A percentile compares a stretch with the other conserved stretches of the same genome.
These are phyloP conservation scores for Fusarium sp. DNA, from an alignment of 2,329 filamentous ascomycete genomes.

Conservation along the genomic window DNA sequence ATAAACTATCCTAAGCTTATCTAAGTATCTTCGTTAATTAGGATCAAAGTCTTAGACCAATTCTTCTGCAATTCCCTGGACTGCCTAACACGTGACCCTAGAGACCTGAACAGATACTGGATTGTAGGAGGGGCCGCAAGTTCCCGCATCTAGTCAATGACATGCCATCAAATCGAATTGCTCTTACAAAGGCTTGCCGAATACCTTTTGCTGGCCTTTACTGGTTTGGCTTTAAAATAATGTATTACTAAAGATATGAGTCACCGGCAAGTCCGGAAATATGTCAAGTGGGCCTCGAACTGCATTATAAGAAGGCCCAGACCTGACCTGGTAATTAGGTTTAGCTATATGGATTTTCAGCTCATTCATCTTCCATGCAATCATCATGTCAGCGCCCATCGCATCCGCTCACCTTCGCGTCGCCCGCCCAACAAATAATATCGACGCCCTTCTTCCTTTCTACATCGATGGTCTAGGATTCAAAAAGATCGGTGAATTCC, in stretches of 20 bases:
- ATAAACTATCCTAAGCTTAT: too few species aligned
- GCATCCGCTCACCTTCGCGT: constrained; percentile 5
- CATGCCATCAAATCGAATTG: too few species aligned
- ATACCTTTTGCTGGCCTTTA: background rate
- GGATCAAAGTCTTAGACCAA: too few species aligned
- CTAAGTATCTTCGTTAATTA: too few species aligned
- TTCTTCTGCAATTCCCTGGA: too few species aligned
- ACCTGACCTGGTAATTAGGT: background rate
- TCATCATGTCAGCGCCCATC: background rate
- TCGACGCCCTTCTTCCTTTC: background rate
- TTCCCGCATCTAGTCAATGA: too few species aligned
- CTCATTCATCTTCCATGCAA: background rate
- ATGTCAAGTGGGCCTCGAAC: background rate
- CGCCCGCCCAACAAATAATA: background rate
- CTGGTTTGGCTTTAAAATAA: too few species aligned
- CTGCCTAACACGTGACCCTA: background rate
- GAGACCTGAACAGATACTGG: too few species aligned
- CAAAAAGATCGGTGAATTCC: background rate
- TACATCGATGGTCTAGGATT: background rate
- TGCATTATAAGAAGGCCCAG: background rate
- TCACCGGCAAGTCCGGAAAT: background rate
- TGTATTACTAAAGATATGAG: background rate
- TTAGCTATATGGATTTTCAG: rapidly evolving
- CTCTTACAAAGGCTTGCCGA: background rate
- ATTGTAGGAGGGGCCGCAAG: too few species aligned